These are phyloP conservation scores for Candida smagusa DNA, from an alignment of 1,139 yeast species.

Conservation along the genomic window DNA sequence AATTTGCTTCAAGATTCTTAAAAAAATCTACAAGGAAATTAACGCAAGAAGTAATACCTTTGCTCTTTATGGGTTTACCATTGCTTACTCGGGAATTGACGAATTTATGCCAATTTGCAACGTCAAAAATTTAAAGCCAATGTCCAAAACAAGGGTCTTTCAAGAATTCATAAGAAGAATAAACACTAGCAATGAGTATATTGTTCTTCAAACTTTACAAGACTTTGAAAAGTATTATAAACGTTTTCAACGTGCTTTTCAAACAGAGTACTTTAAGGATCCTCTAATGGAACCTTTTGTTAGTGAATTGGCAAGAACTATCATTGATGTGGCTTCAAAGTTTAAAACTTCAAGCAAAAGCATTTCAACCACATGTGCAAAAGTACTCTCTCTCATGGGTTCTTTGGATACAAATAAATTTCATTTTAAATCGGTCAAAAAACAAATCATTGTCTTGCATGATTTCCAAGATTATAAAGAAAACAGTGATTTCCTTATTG, in stretches of 20 bases:
- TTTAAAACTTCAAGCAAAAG: constrained; percentile 49
- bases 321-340: constrained; percentile 59
- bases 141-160: constrained; percentile 25
- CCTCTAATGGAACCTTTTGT: constrained; percentile 28
- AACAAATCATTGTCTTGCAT: constrained; percentile 49
- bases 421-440: constrained; percentile 43
- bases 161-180: constrained; percentile 56
- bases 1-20: constrained; percentile 46
- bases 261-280: constrained; percentile 33
- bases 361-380: constrained; percentile 59
- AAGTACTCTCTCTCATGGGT: constrained; percentile 74
- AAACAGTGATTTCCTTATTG: constrained; percentile 58
- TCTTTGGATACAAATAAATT: constrained; percentile 68
- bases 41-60: constrained; percentile 36
- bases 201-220: constrained; percentile 71
- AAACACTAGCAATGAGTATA: constrained; percentile 67
- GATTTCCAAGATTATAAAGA: constrained; percentile 66
- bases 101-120: constrained; percentile 14
- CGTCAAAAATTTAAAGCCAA: constrained; percentile 25
- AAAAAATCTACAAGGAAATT: constrained; percentile 34
- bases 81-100: constrained; percentile 34
- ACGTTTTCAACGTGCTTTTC: constrained; percentile 47
- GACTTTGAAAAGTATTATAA: constrained; percentile 58
- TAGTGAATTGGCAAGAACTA: constrained; percentile 48
- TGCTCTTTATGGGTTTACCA: constrained; percentile 47